Evolutionary conservation across 1,139 yeast genomes (phyloP), one percentile per base, ranked within the genome.

Genomic region (Pichia sp.): DNA sequence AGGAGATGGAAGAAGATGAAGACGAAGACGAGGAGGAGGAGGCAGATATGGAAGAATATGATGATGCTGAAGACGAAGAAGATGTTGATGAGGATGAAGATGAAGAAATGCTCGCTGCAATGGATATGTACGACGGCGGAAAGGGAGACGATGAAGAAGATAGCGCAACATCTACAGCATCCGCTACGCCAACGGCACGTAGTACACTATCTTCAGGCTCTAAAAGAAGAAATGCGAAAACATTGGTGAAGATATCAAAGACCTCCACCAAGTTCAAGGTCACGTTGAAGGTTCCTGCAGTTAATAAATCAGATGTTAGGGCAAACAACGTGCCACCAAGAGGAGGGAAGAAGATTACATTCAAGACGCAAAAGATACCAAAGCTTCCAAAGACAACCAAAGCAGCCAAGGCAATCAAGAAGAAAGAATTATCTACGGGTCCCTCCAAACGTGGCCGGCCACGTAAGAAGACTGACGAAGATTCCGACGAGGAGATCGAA

Each of bases 11-110:
- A 2, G 64, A 56, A 4, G 64, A 55, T 3, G 63, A 51, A 2
- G 63, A 53, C 2, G 64, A 52, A 2, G 64, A 52, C 1, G 64
- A 56, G 1, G 66, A 59, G 3, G 66, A 58, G 0, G 69, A 63
- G 1, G 64, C 53, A 2, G 63, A 57, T 3, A 60, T 50, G 2
- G 63, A 55, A 3, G 51, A 46, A 2, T 59, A 54, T 24, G 56
- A 55, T 29, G 55, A 38, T n/a, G 65, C 58, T 2, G 51, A 46
- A 7, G 56, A 53, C n/a, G 55, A 55, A 26, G 59, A 46, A 22
- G 50, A 47, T 21, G 48, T 41, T 15, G 46, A 39, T 20, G 42
- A 29, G 17, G 36, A 44, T 15, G 46, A 43, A 12, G 46, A 38
- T 6, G 37, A 23, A 9, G 32, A 23, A 12, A 22, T 29, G 13